Evolutionary conservation across 306 rosid genomes (phyloP).

Genomic region (Prunus fruticosa): DNA sequence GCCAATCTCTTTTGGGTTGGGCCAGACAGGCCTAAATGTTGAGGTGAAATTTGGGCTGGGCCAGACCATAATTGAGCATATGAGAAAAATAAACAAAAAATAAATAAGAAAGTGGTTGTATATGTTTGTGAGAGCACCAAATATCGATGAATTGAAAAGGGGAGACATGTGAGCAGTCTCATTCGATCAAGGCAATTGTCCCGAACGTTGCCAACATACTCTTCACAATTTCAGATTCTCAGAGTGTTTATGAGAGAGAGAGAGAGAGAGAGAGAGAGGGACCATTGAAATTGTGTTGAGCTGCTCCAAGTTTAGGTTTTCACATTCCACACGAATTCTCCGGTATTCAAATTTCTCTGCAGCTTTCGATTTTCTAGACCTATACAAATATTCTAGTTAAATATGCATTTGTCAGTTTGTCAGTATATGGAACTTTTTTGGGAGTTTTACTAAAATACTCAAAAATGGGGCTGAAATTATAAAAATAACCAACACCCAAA

Average conservation of each 20-base stretch:
- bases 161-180: conserved; percentile 26
- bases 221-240: conserved; percentile 16
- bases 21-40: neutral
- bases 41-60: neutral
- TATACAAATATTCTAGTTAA: conserved; percentile 1
- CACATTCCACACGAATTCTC: conserved; percentile 22
- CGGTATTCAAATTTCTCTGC: neutral
- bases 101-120: neutral
- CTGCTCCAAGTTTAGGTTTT: conserved; percentile 20
- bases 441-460: no score
- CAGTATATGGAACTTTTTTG: neutral
- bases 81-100: neutral
- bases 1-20: neutral
- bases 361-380: neutral
- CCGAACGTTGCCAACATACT: conserved; percentile 18
- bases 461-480: no score
- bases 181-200: conserved; percentile 28
- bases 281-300: conserved; percentile 4
- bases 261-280: neutral
- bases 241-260: neutral
- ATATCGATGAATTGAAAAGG: conserved; percentile 3
- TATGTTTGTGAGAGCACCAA: neutral
- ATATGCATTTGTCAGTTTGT: neutral
- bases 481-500: no score
- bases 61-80: neutral